These are phyloP conservation scores for Phoenix roebelenii DNA, from an alignment of 176 grass and related monocot genomes.

Conservation along the genomic window DNA sequence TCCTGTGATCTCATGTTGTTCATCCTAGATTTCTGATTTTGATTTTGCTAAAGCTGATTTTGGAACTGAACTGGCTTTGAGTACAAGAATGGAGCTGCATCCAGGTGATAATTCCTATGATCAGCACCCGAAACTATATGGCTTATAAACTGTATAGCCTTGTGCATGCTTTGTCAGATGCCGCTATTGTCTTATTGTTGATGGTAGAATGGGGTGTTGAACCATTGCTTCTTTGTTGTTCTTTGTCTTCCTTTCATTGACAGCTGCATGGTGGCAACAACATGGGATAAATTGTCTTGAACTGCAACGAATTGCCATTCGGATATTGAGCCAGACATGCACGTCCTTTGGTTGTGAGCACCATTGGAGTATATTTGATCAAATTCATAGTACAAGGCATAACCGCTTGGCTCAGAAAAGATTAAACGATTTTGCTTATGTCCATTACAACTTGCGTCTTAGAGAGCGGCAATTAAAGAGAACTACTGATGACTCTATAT, in stretches of 20 bases:
- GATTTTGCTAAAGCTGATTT: conserved; percentile 34
- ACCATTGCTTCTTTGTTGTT: background rate
- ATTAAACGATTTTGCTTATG: conserved; percentile 8
- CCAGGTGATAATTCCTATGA: conserved; percentile 11
- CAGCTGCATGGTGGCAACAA: conserved; percentile 33
- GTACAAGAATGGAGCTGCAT: conserved; percentile 25
- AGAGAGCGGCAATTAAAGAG: conserved; percentile 11
- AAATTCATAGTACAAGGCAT: conserved; percentile 8
- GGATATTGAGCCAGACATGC: conserved; percentile 23
- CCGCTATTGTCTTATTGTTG: too few species aligned
- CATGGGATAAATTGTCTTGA: conserved; percentile 31
- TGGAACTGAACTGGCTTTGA: conserved; percentile 23
- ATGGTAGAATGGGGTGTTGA: background rate
- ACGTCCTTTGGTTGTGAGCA: conserved; percentile 10
- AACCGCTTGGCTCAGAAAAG: conserved; percentile 11
- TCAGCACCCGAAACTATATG: background rate
- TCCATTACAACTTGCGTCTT: conserved; percentile 27
- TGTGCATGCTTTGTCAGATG: too few species aligned
- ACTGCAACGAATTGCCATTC: conserved; percentile 17
- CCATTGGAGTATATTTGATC: conserved; percentile 27
- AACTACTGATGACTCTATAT: background rate
- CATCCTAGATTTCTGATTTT: conserved; percentile 25
- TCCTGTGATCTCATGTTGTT: background rate
- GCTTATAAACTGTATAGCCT: too few species aligned
- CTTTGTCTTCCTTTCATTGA: background rate